Percentiles rank a stretch among this genome's conserved stretches.
These are phyloP conservation scores for Aspergillus chevalieri DNA, from an alignment of 2,329 filamentous ascomycete species.

Conservation along the genomic window DNA sequence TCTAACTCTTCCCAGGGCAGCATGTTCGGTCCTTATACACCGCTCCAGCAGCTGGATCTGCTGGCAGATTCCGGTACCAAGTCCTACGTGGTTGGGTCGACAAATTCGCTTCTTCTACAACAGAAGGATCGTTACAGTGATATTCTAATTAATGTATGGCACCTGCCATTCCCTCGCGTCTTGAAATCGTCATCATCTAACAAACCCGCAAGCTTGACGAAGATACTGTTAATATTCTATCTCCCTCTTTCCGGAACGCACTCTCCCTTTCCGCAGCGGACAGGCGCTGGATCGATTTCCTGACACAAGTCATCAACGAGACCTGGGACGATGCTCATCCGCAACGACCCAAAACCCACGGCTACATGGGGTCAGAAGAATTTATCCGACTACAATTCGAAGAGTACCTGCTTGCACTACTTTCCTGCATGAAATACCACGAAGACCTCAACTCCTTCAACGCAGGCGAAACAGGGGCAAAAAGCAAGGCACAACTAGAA, in stretches of 20 bases:
- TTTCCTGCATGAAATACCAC: slow-evolving; percentile 86
- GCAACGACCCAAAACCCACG: slow-evolving; percentile 82
- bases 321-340: slow-evolving; percentile 95
- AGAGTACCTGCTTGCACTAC: slow-evolving; percentile 84
- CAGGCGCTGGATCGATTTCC: slow-evolving; percentile 90
- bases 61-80: slow-evolving; percentile 91
- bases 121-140: slow-evolving; percentile 96
- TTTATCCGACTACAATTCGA: slow-evolving; percentile 97
- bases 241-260: slow-evolving; percentile 67
- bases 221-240: slow-evolving; percentile 75
- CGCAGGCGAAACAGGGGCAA: slow-evolving; percentile 37
- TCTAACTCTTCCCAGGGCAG: slow-evolving; percentile 60
- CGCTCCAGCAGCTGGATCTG: slow-evolving; percentile 88
- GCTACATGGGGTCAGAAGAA: slow-evolving; percentile 91
- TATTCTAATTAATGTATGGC: slow-evolving; percentile 72
- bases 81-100: slow-evolving; percentile 95
- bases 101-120: slow-evolving; percentile 86
- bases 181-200: neutral
- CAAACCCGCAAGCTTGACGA: slow-evolving; percentile 62
- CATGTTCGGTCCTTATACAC: slow-evolving; percentile 93
- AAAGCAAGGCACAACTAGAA: slow-evolving; percentile 48
- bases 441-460: slow-evolving; percentile 53
- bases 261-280: slow-evolving; percentile 78
- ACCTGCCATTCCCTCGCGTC: neutral
- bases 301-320: slow-evolving; percentile 88